phyloP scores from a whole-genome alignment of 257 asterid species.

The Linderniella brevidens region DNA sequence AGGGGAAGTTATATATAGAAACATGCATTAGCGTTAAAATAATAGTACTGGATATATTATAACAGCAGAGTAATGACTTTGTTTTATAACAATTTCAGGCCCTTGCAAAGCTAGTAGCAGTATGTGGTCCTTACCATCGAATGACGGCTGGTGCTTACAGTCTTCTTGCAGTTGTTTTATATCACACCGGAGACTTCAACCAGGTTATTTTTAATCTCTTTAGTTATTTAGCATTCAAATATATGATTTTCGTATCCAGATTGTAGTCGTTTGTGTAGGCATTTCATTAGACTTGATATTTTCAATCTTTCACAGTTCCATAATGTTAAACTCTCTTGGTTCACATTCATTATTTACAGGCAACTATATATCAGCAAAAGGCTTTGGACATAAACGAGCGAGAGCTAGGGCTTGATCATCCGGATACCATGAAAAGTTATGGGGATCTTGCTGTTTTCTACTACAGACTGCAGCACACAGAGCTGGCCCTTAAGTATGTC shows the following conservation, averaged over 20 bases:
- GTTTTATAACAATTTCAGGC: slow-evolving; percentile 30
- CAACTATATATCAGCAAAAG: slow-evolving; percentile 89
- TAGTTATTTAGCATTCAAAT: slow-evolving; percentile 11
- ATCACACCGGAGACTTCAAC: slow-evolving; percentile 94
- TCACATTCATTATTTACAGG: slow-evolving; percentile 34
- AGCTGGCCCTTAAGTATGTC: slow-evolving; percentile 80
- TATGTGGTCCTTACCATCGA: slow-evolving; percentile 87
- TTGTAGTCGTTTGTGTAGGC: neutral
- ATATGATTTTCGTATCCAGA: neutral
- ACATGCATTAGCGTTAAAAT: neutral
- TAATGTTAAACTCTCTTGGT: slow-evolving; percentile 11
- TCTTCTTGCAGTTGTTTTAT: slow-evolving; percentile 89
- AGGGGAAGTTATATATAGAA: too few relatives aligned
- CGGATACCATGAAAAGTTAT: slow-evolving; percentile 92
- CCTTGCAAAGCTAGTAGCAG: slow-evolving; percentile 85
- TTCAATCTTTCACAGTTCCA: slow-evolving; percentile 6
- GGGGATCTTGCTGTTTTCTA: slow-evolving; percentile 96
- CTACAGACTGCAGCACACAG: slow-evolving; percentile 89
- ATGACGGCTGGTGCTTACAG: slow-evolving; percentile 98
- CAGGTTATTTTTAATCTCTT: slow-evolving; percentile 37
- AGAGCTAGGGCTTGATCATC: slow-evolving; percentile 90
- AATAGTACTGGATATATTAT: neutral
- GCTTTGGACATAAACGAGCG: slow-evolving; percentile 88
- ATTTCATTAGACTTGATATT: neutral
- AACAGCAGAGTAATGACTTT: neutral